Conservation (phyloP, 179 eudicot species). For the Spinacia oleracea region DNA sequence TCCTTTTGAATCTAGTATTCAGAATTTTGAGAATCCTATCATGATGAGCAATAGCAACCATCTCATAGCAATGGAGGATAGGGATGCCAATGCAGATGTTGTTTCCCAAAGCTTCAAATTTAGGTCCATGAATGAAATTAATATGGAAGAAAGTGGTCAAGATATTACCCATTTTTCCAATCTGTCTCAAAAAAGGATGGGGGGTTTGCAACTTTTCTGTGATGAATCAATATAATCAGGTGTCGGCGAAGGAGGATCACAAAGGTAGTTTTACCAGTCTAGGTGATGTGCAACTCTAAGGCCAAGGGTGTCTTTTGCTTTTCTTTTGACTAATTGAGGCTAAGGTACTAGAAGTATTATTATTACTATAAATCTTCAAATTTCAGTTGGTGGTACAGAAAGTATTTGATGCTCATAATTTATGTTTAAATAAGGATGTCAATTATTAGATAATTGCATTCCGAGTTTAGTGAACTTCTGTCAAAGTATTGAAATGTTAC, state of each 20-base stretch:
- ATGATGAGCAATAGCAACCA: slow-evolving; percentile 2
- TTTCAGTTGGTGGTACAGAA: neutral
- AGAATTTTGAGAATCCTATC: neutral
- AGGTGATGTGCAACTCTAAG: neutral
- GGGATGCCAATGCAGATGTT: neutral
- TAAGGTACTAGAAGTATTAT: neutral
- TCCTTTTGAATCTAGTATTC: neutral
- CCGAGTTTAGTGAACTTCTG: neutral
- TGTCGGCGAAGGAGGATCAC: neutral
- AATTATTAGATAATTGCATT: neutral
- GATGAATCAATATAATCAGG: neutral
- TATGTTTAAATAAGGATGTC: neutral
- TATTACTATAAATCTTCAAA: neutral
- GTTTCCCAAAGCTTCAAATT: slow-evolving; percentile 5
- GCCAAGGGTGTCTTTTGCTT: neutral
- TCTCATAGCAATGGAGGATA: neutral
- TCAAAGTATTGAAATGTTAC: neutral
- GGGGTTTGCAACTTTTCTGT: neutral
- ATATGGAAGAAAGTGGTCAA: neutral
- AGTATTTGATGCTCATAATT: neutral
- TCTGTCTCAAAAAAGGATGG: neutral
- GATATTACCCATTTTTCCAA: neutral
- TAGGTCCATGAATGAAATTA: neutral
- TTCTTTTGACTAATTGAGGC: neutral
- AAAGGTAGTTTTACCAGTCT: neutral